Evolutionary conservation across 495 filamentous ascomycete species (phyloP), one percentile per base, ranked within the genome.

Genomic region (Parathielavia appendiculata): DNA sequence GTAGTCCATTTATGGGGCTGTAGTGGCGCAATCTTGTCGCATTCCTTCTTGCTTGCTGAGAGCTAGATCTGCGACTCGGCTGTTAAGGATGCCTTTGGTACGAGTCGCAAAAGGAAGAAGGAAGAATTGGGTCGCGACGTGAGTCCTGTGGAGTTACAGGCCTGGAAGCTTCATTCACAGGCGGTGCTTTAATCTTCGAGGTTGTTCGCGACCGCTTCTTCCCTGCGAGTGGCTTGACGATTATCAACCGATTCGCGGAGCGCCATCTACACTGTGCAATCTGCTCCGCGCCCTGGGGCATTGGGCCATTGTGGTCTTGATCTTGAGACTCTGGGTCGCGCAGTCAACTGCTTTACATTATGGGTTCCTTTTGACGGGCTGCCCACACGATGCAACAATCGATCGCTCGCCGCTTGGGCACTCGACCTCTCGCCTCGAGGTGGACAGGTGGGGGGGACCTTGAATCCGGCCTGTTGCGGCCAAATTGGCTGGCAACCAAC

Each of bases 381-480:
- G 54, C 41, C 20, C 6, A 45, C 35, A 26, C 45, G 35, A 30
- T 50, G 46, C 20, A 22, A 57, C 54, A 11, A 39, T 50, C 35
- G 22, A 34, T 36, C 45, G 54, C 49, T 57, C 20, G 46, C 19
- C 6, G 26, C 30, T 56, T 49, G 32, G 43, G 54, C 36, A 41
- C 51, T 44, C 51, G 39, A 54, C 23, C 26, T 46, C 20, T 19
- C 14, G 41, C 52, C 41, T 36, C 22, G 12, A 35, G 45, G 32
- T 35, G n/a, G 54, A 50, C 34, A 43, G n/a, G 57, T 45, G 51
- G 54, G 60, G 59, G 47, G 22, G 44, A 39, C 51, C 38, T 58
- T 62, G 64, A 50, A 64, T 63, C 56, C 66, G 67, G 69, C 60
- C 41, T 61, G 52, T 66, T 49, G 62, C 54, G 60, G 57, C 60